phyloP scores from a whole-genome alignment of 768 basidiomycete species.

The Mycena maculata region DNA sequence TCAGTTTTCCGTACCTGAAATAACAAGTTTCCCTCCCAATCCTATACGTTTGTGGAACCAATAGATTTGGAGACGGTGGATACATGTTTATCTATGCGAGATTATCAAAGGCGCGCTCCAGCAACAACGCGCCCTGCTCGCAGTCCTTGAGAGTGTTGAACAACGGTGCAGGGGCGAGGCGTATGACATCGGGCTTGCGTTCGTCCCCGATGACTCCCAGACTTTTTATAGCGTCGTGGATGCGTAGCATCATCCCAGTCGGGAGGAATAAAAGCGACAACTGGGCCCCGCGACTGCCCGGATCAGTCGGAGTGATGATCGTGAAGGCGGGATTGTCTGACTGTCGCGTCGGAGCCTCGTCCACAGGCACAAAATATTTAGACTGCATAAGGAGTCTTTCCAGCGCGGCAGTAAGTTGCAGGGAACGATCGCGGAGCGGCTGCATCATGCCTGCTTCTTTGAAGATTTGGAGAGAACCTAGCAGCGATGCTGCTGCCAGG shows the following conservation, averaged over 20 bases:
- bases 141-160: conserved; percentile 89
- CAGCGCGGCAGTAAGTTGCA: conserved; percentile 76
- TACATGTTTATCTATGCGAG: conserved; percentile 20
- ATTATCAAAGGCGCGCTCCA: conserved; percentile 68
- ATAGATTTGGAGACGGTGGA: conserved; percentile 4
- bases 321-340: conserved; percentile 70
- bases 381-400: conserved; percentile 72
- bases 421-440: conserved; percentile 74
- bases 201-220: conserved; percentile 93
- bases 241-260: conserved; percentile 72
- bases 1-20: neutral
- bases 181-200: conserved; percentile 90
- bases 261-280: conserved; percentile 88
- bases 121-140: conserved; percentile 69
- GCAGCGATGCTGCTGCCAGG: conserved; percentile 79
- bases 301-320: conserved; percentile 87
- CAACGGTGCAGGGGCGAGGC: conserved; percentile 86
- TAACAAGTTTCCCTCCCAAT: neutral
- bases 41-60: neutral
- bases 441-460: conserved; percentile 81
- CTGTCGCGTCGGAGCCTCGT: conserved; percentile 42
- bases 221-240: conserved; percentile 69
- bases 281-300: conserved; percentile 83
- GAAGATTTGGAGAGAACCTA: conserved; percentile 87
- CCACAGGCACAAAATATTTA: conserved; percentile 68